Percentiles rank a stretch among this genome's conserved stretches.
Evolutionary conservation across 225 moss, liverwort and hornwort genomes (phyloP).

Genomic region (Bryum argenteum): DNA sequence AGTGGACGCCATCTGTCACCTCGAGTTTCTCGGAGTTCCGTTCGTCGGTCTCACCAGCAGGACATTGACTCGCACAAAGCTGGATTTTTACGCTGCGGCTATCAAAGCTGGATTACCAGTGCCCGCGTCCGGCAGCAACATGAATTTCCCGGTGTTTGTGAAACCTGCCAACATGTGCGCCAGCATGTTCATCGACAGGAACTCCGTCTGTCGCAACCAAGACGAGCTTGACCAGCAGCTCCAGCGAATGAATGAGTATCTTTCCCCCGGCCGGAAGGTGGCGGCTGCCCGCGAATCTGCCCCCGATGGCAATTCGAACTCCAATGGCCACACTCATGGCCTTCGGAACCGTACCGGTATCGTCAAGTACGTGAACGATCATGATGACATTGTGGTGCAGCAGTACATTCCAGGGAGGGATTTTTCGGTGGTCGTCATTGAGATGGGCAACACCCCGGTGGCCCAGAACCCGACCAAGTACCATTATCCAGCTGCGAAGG

Average conservation of each 20-base stretch:
- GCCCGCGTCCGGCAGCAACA: neutral
- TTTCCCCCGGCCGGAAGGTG: neutral
- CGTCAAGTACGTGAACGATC: neutral
- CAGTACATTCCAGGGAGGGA: constrained; percentile 13
- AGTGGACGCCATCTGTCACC: neutral
- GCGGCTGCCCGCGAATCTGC: too few relatives aligned
- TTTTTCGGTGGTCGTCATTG: neutral
- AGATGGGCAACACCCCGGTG: constrained; percentile 17
- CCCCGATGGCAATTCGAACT: too few relatives aligned
- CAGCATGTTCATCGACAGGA: constrained; percentile 10
- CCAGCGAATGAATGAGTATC: neutral
- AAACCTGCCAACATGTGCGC: constrained; percentile 13
- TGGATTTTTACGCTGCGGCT: neutral
- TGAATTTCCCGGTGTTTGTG: constrained; percentile 16
- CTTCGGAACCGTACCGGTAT: too few relatives aligned
- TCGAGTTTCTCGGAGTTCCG: neutral
- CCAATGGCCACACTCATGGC: too few relatives aligned
- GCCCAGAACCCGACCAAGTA: neutral
- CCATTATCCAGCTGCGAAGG: neutral
- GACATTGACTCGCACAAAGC: neutral
- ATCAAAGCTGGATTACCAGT: neutral
- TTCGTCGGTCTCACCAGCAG: constrained; percentile 1
- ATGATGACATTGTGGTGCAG: constrained; percentile 13
- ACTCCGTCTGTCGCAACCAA: constrained; percentile 9
- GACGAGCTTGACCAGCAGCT: constrained; percentile 8